These are phyloP conservation scores for Exophiala viscosa DNA, from an alignment of 2,329 filamentous ascomycete species.

Conservation along the genomic window DNA sequence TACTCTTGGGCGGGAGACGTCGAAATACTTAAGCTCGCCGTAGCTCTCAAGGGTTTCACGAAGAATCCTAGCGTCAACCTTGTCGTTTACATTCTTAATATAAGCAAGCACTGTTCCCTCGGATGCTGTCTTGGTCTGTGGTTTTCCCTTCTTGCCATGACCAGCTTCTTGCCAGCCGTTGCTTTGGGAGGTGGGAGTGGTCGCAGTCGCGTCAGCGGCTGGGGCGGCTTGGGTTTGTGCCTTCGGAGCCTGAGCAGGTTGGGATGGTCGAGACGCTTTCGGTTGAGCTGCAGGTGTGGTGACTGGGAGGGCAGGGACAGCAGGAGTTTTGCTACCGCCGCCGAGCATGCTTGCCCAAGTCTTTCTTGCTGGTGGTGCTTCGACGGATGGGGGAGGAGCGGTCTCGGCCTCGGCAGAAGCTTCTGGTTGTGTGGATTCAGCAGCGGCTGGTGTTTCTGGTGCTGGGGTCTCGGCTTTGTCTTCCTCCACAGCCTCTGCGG, in stretches of 20 bases:
- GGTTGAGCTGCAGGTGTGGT: slow-evolving; percentile 35
- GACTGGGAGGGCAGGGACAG: slow-evolving; percentile 36
- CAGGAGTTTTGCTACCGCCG: slow-evolving; percentile 37
- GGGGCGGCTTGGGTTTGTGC: slow-evolving; percentile 33
- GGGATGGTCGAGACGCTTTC: slow-evolving; percentile 33
- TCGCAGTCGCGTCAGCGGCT: slow-evolving; percentile 36
- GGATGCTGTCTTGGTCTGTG: slow-evolving; percentile 58
- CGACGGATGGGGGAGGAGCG: slow-evolving; percentile 44
- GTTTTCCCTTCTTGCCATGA: slow-evolving; percentile 78
- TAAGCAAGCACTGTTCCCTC: slow-evolving; percentile 79
- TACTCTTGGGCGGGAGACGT: slow-evolving; percentile 72
- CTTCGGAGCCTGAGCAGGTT: slow-evolving; percentile 34
- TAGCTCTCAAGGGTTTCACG: slow-evolving; percentile 67
- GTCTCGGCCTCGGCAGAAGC: slow-evolving; percentile 49
- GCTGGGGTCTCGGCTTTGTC: slow-evolving; percentile 56
- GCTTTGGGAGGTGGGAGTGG: slow-evolving; percentile 34
- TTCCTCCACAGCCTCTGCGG: slow-evolving; percentile 17
- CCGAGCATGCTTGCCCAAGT: slow-evolving; percentile 63
- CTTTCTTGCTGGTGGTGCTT: slow-evolving; percentile 50
- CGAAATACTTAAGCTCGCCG: slow-evolving; percentile 61
- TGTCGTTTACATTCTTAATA: slow-evolving; percentile 92
- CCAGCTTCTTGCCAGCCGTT: slow-evolving; percentile 83
- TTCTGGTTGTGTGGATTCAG: slow-evolving; percentile 48
- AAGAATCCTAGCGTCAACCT: slow-evolving; percentile 72
- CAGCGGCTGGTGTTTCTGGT: slow-evolving; percentile 10